Base-by-base conservation (phyloP, 495 filamentous ascomycete genomes). In the Aspergillus olivimuriae region DNA sequence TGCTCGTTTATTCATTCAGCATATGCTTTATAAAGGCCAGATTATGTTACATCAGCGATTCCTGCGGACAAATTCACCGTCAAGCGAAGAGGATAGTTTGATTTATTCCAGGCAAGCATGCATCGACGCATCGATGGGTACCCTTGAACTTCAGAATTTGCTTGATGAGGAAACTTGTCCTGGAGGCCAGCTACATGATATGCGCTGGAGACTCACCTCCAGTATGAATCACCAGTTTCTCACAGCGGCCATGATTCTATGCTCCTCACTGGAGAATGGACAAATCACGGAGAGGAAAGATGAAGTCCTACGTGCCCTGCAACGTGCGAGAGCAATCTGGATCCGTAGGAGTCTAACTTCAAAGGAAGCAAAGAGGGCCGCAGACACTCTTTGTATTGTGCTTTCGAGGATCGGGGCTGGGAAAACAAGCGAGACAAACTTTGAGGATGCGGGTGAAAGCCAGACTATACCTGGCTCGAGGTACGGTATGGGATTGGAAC, bases 231-330 rank as follows among this genome's bases (percentile, higher is more conserved):
- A 63, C 32, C 46, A 55, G 6, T 63, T 58, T 28, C 44, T 63
- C 2, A 57, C 72, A 1, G 74, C 73, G 1, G 61, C 71, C 9
- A 77, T 78, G 74, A 52, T 78, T 11, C 50, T 76, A 10, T 74
- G 72, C 43, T 63, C 72, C 0, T 64, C 76, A 26, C 51, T 79
- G 7, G 51, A 48, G 34, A 34, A 32, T 14, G 46, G 31, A 31
- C 36, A 44, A 14, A 39, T 28, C 10, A 16, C 43, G 33, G 34
- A 41, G 31, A 33, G 48, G 16, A 33, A 46, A 38, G 42, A 50
- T 21, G 47, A 62, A 33, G 47, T 53, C 21, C 51, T 39, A 30
- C 57, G 57, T 14, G 52, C 49, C 3, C 39, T 60, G 23, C 56
- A 47, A 15, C 39, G 48, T 1, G 41, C 47, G 1, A 41, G 50